Evolutionary conservation across 2,329 filamentous ascomycete species (phyloP).

Genomic region (Mollisiaceae sp.): DNA sequence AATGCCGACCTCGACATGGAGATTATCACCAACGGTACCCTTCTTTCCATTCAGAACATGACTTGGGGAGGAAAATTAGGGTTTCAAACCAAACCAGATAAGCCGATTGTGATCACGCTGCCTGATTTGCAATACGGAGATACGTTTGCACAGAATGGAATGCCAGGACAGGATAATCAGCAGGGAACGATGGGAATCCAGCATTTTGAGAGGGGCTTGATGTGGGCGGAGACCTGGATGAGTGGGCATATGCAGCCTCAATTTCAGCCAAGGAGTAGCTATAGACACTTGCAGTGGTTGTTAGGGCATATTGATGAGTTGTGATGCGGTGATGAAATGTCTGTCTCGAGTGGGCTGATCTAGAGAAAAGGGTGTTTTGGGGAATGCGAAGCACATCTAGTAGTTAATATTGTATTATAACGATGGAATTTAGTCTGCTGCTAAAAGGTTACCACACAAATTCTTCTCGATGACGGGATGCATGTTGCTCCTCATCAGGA

Average conservation of each 20-base stretch:
- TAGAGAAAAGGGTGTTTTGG: background rate
- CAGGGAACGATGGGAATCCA: constrained; percentile 46
- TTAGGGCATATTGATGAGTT: constrained; percentile 41
- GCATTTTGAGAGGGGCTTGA: constrained; percentile 45
- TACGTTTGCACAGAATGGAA: background rate
- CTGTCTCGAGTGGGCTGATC: too few relatives aligned
- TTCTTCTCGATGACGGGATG: too few relatives aligned
- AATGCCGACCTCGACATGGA: constrained; percentile 50
- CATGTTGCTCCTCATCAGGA: too few relatives aligned
- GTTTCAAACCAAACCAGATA: constrained; percentile 52
- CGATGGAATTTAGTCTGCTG: too few relatives aligned
- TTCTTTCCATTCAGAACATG: constrained; percentile 70
- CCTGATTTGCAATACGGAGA: constrained; percentile 4
- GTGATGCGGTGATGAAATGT: background rate
- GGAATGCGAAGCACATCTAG: too few relatives aligned
- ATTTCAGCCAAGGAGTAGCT: constrained; percentile 43
- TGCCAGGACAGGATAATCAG: constrained; percentile 56
- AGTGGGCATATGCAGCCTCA: constrained; percentile 45
- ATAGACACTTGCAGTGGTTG: constrained; percentile 44
- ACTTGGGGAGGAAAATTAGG: constrained; percentile 66
- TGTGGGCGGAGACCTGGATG: constrained; percentile 44
- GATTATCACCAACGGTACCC: constrained; percentile 62
- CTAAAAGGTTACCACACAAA: too few relatives aligned
- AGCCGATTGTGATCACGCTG: constrained; percentile 27
- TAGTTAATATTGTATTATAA: too few relatives aligned